Evolutionary conservation across 2,329 filamentous ascomycete genomes (phyloP).

Genomic region (Didymella segeticola): DNA sequence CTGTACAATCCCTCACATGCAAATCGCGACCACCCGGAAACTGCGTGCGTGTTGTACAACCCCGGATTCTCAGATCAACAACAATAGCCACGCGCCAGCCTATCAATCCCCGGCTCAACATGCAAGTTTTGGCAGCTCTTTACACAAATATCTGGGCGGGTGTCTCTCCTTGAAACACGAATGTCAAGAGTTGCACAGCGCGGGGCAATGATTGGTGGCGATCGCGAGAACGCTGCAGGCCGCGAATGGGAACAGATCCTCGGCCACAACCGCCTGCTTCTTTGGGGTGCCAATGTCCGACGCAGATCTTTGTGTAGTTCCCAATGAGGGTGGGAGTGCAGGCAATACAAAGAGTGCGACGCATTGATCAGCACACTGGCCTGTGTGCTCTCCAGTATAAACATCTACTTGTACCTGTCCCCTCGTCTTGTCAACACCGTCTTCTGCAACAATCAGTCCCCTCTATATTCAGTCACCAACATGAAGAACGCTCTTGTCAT

Average conservation of each 20-base stretch:
- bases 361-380: not conserved
- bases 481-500: constrained; percentile 38
- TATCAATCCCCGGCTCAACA: not conserved
- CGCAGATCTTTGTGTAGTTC: not conserved
- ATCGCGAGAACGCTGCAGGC: not conserved
- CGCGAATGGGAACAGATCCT: not conserved
- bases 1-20: constrained; percentile 7
- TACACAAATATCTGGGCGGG: not conserved
- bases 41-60: constrained; percentile 1
- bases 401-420: not conserved
- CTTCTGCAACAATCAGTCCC: not conserved
- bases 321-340: not conserved
- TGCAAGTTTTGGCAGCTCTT: not conserved
- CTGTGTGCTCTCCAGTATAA: constrained; percentile 7
- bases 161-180: not conserved
- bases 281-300: constrained; percentile 9
- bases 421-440: not conserved
- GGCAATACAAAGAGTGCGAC: not conserved
- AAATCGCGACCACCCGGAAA: not conserved
- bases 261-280: constrained; percentile 9
- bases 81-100: not conserved
- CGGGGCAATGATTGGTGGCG: not conserved
- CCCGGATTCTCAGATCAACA: not conserved
- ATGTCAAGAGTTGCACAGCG: constrained; percentile 6
- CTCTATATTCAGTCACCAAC: constrained; percentile 8